phyloP scores from a whole-genome alignment of 495 filamentous ascomycete species.

The Penicillium paradoxum region DNA sequence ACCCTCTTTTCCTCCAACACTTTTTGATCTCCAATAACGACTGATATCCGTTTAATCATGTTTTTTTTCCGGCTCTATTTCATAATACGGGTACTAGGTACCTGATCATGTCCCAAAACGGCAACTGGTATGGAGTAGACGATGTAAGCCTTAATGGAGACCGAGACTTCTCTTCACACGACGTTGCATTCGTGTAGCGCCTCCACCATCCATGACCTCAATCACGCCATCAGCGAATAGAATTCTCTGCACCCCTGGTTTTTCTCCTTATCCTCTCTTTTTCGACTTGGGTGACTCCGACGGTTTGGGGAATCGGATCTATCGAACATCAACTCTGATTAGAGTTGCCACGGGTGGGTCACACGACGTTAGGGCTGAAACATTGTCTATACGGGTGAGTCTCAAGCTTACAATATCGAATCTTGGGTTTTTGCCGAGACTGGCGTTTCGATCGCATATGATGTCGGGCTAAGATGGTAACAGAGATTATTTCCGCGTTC shows the following conservation, averaged over 20 bases:
- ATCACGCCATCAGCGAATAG: conserved; percentile 21
- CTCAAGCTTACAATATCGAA: neutral
- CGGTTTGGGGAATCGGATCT: neutral
- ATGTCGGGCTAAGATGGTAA: neutral
- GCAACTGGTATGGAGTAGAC: neutral
- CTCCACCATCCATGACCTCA: conserved; percentile 10
- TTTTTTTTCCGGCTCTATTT: too few relatives aligned
- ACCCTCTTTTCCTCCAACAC: too few relatives aligned
- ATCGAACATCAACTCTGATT: neutral
- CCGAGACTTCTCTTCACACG: conserved; percentile 13
- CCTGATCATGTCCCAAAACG: neutral
- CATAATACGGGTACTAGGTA: too few relatives aligned
- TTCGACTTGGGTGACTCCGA: neutral
- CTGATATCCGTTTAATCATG: too few relatives aligned
- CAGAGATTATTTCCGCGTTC: neutral
- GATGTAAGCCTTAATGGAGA: neutral
- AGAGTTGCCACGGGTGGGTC: conserved; percentile 16
- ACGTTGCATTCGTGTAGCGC: neutral
- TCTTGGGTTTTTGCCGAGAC: neutral
- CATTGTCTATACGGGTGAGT: neutral
- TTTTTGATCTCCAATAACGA: too few relatives aligned
- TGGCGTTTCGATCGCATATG: neutral
- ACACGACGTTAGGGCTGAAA: conserved; percentile 13
- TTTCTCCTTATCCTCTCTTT: neutral
- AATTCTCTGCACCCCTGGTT: neutral